A percentile compares a stretch with the other conserved stretches of the same genome.
phyloP scores from a whole-genome alignment of 2,329 filamentous ascomycete genomes.

The Sclerotinia sclerotiorum region DNA sequence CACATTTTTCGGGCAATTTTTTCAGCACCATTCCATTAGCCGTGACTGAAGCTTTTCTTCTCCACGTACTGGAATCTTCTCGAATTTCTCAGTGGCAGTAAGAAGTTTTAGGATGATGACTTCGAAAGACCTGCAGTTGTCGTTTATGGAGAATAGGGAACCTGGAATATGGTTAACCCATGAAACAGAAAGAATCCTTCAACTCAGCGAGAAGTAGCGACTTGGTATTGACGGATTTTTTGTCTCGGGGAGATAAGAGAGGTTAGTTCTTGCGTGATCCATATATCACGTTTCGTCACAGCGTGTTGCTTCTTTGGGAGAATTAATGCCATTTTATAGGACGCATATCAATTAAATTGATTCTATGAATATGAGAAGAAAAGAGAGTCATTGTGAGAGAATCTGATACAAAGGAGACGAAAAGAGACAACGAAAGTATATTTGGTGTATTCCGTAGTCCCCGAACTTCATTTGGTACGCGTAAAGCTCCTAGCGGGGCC shows the following conservation, averaged over 20 bases:
- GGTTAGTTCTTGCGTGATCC: not conserved
- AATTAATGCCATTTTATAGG: not conserved
- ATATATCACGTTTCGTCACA: not conserved
- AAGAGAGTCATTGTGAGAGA: not conserved
- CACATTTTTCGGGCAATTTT: slow-evolving; percentile 43
- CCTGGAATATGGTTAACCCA: slow-evolving; percentile 54
- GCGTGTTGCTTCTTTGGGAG: slow-evolving; percentile 11
- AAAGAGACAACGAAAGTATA: not conserved
- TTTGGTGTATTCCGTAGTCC: not conserved
- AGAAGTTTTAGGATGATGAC: slow-evolving; percentile 56
- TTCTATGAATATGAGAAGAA: not conserved
- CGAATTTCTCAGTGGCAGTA: slow-evolving; percentile 53
- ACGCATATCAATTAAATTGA: not conserved
- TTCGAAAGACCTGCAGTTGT: slow-evolving; percentile 52
- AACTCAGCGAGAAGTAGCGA: slow-evolving; percentile 55
- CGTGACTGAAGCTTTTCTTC: slow-evolving; percentile 47
- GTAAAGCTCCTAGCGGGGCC: not conserved
- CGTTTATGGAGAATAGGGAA: slow-evolving; percentile 51
- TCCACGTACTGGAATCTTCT: slow-evolving; percentile 54
- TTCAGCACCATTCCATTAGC: slow-evolving; percentile 46
- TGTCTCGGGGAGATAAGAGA: slow-evolving; percentile 40
- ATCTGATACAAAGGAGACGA: not conserved
- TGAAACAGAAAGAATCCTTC: slow-evolving; percentile 62
- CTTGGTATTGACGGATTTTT: slow-evolving; percentile 55
- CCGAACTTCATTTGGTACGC: not conserved